Evolutionary conservation across 2,329 filamentous ascomycete genomes (phyloP).

Genomic region (Sordariomycetes sp.): DNA sequence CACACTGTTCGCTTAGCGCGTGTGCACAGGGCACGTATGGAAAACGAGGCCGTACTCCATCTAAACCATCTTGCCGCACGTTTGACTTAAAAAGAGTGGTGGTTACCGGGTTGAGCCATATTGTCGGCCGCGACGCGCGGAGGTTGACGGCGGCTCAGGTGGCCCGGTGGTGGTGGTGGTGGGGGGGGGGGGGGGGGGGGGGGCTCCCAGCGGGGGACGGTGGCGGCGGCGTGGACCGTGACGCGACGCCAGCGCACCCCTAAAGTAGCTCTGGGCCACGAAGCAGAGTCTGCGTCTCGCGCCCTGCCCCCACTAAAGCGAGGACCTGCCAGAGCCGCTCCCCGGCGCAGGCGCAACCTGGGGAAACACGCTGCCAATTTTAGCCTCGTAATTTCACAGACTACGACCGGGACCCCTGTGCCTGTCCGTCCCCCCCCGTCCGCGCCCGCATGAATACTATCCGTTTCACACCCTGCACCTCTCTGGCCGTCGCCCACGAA

Average conservation of each 20-base stretch:
- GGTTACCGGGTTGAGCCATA: neutral
- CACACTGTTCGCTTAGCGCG: too few species aligned
- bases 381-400: neutral
- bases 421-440: neutral
- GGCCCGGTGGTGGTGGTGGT: too few species aligned
- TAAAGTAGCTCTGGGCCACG: neutral
- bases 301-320: neutral
- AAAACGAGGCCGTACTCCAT: neutral
- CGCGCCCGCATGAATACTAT: neutral
- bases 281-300: neutral
- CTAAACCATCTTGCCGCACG: neutral
- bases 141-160: too few species aligned
- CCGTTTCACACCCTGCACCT: constrained; percentile 1
- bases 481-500: neutral
- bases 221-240: neutral
- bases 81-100: neutral
- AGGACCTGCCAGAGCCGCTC: neutral
- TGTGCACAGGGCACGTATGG: too few species aligned
- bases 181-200: too few species aligned
- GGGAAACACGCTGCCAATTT: neutral
- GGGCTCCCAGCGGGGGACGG: neutral
- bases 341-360: neutral
- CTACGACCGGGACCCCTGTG: neutral
- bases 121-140: too few species aligned
- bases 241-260: neutral